These are phyloP conservation scores for Tetrapyrgos nigripes DNA, from an alignment of 1,284 basidiomycete species.

Conservation along the genomic window DNA sequence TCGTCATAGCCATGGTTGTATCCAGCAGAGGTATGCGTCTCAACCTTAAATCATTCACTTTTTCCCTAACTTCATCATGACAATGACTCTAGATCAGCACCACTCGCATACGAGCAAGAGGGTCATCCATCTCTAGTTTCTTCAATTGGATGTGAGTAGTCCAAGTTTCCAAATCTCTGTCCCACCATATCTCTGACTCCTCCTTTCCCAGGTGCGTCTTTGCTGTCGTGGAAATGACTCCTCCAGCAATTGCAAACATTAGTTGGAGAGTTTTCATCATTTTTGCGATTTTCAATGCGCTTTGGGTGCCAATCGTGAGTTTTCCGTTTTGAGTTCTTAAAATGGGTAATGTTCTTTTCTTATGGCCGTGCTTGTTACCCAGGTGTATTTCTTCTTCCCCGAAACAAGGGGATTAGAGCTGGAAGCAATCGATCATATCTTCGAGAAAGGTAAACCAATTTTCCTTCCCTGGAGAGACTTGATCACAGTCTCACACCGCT, in stretches of 20 bases:
- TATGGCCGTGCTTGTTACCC: not conserved
- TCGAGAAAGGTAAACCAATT: conserved; percentile 40
- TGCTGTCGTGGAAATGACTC: conserved; percentile 55
- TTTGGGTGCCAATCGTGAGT: conserved; percentile 51
- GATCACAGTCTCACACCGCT: not conserved
- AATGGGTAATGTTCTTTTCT: not conserved
- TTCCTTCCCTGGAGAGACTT: not conserved
- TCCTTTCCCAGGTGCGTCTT: conserved; percentile 40
- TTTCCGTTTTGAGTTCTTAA: conserved; percentile 14
- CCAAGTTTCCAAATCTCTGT: not conserved
- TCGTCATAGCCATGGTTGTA: conserved; percentile 49
- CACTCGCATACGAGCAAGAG: conserved; percentile 42
- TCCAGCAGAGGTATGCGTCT: conserved; percentile 46
- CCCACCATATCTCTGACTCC: not conserved
- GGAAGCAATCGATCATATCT: conserved; percentile 51
- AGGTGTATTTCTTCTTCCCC: conserved; percentile 42
- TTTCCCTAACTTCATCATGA: not conserved
- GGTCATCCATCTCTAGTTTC: conserved; percentile 45
- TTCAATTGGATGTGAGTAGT: conserved; percentile 47
- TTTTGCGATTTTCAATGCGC: conserved; percentile 52
- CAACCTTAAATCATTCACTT: not conserved
- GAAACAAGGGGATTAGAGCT: conserved; percentile 51
- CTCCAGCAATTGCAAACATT: conserved; percentile 56
- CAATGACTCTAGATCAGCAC: conserved; percentile 40
- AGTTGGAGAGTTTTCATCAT: conserved; percentile 54